Evolutionary conservation across 2,329 filamentous ascomycete species (phyloP), one percentile per base, ranked within the genome.

Genomic region (Exophiala bonariae): DNA sequence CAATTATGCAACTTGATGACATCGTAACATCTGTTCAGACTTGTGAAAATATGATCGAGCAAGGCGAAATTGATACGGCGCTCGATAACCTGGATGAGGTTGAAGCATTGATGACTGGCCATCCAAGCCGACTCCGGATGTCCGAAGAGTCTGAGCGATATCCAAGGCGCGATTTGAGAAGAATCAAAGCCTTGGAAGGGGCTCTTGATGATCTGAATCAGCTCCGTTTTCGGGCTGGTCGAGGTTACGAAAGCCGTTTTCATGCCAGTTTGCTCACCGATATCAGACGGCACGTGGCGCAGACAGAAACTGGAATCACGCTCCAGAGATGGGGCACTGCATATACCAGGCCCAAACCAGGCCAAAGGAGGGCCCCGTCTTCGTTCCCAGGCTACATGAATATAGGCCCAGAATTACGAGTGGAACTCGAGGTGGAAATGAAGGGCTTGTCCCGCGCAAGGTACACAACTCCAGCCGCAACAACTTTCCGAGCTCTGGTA

Each of bases 321-420:
- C 71, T 99, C 10, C 83, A 88, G 59, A 81, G 93, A 56, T 96
- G 92, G 89, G 88, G 86, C 44, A 83, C 80, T 57, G 82, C 89
- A 14, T 87, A 87, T 18, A 81, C 85, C 60, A 81, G 89, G 50
- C 76, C 82, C 33, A 83, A 87, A 41, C 86, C 87, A 26, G 76
- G 75, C 3, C 83, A 87, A 58, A 75, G 77, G 42, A 78, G 86
- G 50, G 81, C 83, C 38, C 77, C 85, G 14, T 87, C 86, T 0
- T 75, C 77, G 3, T 83, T 87, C 43, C 91, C 92, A 1, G 79
- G 86, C 3, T 99, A 96, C 68, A 77, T 96, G 62, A 77, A 81
- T 20, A 82, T 85, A 23, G 86, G 83, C 36, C 80, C 86, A 8
- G 76, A 80, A 23, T 76, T 97, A 23, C 85, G 91, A 37, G 72